These are phyloP conservation scores for Colletotrichum chlorophyti DNA, from an alignment of 2,329 filamentous ascomycete genomes.

Conservation along the genomic window DNA sequence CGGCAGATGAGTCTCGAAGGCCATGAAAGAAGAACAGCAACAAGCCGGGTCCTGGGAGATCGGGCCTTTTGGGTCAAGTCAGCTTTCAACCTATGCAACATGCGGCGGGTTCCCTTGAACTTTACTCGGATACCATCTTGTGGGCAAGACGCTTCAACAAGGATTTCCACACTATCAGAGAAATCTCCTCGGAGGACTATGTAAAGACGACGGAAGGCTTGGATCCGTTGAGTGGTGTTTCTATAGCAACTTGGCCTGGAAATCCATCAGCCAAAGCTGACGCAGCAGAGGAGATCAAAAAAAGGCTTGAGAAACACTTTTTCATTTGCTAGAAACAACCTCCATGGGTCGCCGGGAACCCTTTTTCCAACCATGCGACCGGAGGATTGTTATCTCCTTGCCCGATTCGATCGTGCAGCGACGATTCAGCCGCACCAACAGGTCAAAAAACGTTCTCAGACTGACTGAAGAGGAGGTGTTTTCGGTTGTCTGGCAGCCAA, in stretches of 20 bases:
- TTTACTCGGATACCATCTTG: conserved; percentile 32
- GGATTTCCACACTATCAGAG: conserved; percentile 29
- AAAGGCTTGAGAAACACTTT: background rate
- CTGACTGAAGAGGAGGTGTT: background rate
- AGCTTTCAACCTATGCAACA: conserved; percentile 36
- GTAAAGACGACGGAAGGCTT: background rate
- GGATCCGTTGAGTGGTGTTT: background rate
- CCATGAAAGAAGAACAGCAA: conserved; percentile 32
- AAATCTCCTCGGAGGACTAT: conserved; percentile 28
- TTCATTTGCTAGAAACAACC: conserved; percentile 11
- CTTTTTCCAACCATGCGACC: background rate
- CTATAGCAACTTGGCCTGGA: background rate
- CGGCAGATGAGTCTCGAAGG: conserved; percentile 13
- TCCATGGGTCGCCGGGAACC: conserved; percentile 5
- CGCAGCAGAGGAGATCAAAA: no score
- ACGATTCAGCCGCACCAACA: background rate
- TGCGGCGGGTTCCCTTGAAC: conserved; percentile 33
- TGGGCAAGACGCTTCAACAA: conserved; percentile 41
- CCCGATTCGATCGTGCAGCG: background rate
- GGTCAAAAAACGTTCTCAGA: background rate
- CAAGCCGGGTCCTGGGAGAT: conserved; percentile 30
- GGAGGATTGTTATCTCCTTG: background rate
- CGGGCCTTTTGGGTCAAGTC: conserved; percentile 36
- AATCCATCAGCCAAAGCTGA: no score
- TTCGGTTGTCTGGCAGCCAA: background rate